phyloP scores from a whole-genome alignment of 495 filamentous ascomycete genomes.

The Talaromyces adpressus region DNA sequence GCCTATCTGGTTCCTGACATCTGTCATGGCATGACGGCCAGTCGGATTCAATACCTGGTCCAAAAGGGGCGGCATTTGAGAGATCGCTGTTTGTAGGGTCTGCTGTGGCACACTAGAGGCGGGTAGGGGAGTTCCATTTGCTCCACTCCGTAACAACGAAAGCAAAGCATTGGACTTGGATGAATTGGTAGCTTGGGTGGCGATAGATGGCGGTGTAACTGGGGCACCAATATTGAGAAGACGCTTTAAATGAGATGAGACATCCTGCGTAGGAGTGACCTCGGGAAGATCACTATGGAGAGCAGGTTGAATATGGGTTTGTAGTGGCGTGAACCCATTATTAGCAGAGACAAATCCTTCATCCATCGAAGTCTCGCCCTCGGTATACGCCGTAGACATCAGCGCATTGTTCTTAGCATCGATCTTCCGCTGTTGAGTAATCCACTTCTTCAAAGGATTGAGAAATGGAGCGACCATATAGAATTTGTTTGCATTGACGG shows the following conservation, averaged over 20 bases:
- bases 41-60: background rate
- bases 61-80: background rate
- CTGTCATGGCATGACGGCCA: background rate
- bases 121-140: slow-evolving; percentile 24
- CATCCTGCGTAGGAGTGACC: slow-evolving; percentile 34
- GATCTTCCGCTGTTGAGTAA: slow-evolving; percentile 67
- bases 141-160: slow-evolving; percentile 46
- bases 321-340: slow-evolving; percentile 12
- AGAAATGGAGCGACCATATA: slow-evolving; percentile 98
- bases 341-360: slow-evolving; percentile 18
- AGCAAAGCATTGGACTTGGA: slow-evolving; percentile 48
- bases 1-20: background rate
- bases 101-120: background rate
- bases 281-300: slow-evolving; percentile 36
- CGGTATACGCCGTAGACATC: slow-evolving; percentile 16
- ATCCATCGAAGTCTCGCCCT: slow-evolving; percentile 33
- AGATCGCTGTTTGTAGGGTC: background rate
- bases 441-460: slow-evolving; percentile 82
- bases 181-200: slow-evolving; percentile 16
- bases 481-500: slow-evolving; percentile 72
- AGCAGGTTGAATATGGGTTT: slow-evolving; percentile 15
- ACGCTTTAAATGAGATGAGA: slow-evolving; percentile 55
- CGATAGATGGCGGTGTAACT: slow-evolving; percentile 1
- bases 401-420: slow-evolving; percentile 35
- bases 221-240: slow-evolving; percentile 51